Evolutionary conservation across 805 yeast genomes (phyloP).

Genomic region (Starmerella tilneyi): DNA sequence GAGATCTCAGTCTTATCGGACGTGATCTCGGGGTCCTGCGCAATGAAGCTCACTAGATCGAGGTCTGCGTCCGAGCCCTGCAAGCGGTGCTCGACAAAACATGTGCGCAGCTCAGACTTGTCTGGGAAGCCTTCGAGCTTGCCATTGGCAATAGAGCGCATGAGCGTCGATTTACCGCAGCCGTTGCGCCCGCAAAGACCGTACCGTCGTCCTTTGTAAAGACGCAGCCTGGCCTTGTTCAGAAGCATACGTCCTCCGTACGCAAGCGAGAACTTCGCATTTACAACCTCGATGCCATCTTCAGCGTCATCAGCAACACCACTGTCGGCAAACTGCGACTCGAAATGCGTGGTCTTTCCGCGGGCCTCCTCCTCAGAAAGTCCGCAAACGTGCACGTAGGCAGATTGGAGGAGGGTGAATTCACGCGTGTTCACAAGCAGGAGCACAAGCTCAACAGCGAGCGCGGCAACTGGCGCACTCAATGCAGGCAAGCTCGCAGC

Average conservation of each 20-base stretch:
- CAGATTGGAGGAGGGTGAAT: conserved; percentile 28
- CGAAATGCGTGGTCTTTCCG: conserved; percentile 29
- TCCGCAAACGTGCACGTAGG: conserved; percentile 42
- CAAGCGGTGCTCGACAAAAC: conserved; percentile 93
- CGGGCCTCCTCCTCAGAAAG: conserved; percentile 31
- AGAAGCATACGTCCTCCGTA: conserved; percentile 95
- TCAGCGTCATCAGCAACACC: conserved; percentile 51
- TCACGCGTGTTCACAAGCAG: conserved; percentile 34
- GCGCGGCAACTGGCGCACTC: conserved; percentile 32
- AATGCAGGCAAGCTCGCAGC: conserved; percentile 30
- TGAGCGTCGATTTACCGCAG: conserved; percentile 95
- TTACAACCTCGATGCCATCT: conserved; percentile 84
- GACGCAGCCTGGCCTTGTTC: conserved; percentile 80
- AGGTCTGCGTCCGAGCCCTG: conserved; percentile 91
- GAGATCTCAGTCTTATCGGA: conserved; percentile 64
- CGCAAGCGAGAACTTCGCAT: conserved; percentile 89
- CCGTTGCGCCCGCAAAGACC: conserved; percentile 98
- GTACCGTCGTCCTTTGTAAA: conserved; percentile 89
- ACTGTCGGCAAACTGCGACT: conserved; percentile 32
- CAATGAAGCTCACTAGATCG: conserved; percentile 81
- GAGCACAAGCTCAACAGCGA: conserved; percentile 33
- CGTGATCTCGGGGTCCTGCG: conserved; percentile 70
- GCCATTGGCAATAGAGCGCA: conserved; percentile 94
- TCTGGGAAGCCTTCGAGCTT: conserved; percentile 97
- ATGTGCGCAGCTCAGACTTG: conserved; percentile 72